These are phyloP conservation scores for Taphrina flavorubra DNA, from an alignment of 1,139 yeast genomes.

Conservation along the genomic window DNA sequence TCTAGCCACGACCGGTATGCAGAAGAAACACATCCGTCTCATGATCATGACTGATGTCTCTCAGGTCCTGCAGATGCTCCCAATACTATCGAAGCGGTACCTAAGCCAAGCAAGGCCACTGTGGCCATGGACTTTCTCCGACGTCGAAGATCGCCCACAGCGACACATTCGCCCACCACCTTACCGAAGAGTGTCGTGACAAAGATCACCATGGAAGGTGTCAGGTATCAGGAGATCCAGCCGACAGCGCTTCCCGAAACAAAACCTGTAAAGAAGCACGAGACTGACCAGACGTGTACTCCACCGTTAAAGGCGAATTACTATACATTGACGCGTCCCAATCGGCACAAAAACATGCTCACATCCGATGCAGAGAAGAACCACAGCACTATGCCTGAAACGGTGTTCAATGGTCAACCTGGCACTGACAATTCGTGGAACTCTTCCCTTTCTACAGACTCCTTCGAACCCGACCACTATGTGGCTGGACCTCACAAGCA, in stretches of 20 bases:
- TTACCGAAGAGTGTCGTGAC: background rate
- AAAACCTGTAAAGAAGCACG: background rate
- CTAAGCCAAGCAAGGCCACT: slow-evolving; percentile 7
- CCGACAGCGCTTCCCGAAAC: background rate
- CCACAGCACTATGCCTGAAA: background rate
- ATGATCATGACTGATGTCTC: background rate
- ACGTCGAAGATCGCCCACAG: background rate
- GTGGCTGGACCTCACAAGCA: background rate
- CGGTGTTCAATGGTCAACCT: background rate
- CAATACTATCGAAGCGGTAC: background rate
- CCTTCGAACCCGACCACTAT: background rate
- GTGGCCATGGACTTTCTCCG: slow-evolving; percentile 3
- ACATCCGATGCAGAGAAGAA: background rate
- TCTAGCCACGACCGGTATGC: slow-evolving; percentile 21
- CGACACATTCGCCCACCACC: background rate
- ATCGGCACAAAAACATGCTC: background rate
- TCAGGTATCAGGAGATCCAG: slow-evolving; percentile 10
- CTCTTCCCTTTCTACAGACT: background rate
- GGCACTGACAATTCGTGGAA: slow-evolving; percentile 5
- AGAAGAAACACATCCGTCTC: background rate
- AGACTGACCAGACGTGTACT: background rate
- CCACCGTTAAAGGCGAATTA: background rate
- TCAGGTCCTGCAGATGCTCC: slow-evolving; percentile 14
- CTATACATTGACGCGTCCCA: background rate
- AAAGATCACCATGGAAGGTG: slow-evolving; percentile 1